Base-by-base conservation (phyloP, 2,329 filamentous ascomycete genomes). In the Aspergillaceae sp. region DNA sequence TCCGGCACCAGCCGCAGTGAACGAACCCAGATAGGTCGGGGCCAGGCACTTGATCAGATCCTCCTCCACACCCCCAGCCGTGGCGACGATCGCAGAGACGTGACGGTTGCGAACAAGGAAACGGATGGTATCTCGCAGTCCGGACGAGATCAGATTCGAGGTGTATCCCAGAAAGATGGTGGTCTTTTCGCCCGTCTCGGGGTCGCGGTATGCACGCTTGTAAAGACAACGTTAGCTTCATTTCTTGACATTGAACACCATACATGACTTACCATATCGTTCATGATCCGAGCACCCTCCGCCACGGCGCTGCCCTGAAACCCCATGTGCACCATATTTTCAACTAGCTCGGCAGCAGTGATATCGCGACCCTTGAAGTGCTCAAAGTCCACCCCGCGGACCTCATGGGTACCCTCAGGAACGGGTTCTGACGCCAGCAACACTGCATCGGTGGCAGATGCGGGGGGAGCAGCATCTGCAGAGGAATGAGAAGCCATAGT, bases 151-250 rank as follows among this genome's bases (percentile, higher is more conserved):
- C 57, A 98, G 77, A 65, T 98, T 98, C 43, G 88, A 95, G 7
- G 92, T 98, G 72, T 96, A 98, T 47, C 92, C 92, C 6, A 98
- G 80, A 69, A 98, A 97, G 57, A 98, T 91, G 49, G 92, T 97
- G 11, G 92, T 92, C 59, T 79, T 79, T 28, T 85, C 81, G 9
- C 80, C 80, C 1, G 86, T 86, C 60, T 90, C 86, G 1, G 87
- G 80, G 63, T 95, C 86, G 51, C 77, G 76, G 84, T 87, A 97
- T 47, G 79, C 77, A 62, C 88, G 79, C 87, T 19, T 84, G 61
- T 73, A 44, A 49, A 41, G 40, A 61, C 47, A 19, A 19, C 19
- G 19, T 19, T 49, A 43, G 30, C 19, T 48, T 47, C 54, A 46
- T 57, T 51, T 48, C 42, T 30, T 41, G 34, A n/a, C 10, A 41